Percentiles rank a stretch among this genome's conserved stretches.
Conservation (phyloP, 148 eudicot genomes). For the Heliosperma pusillum region DNA sequence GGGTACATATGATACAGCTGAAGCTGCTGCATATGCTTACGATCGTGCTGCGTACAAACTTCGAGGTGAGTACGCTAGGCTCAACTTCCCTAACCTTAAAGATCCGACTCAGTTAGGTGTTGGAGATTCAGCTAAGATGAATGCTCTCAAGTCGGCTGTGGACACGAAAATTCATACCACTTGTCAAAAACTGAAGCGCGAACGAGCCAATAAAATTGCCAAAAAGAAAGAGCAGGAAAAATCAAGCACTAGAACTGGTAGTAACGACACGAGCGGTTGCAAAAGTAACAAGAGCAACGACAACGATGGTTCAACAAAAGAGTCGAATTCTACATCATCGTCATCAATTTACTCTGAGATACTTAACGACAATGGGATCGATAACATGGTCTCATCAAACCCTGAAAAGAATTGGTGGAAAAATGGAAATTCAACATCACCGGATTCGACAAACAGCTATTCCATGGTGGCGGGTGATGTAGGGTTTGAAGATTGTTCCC, state of each 20-base stretch:
- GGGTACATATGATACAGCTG: constrained; percentile 95
- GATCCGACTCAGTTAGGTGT: constrained; percentile 51
- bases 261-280: not conserved
- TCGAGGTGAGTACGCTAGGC: constrained; percentile 77
- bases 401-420: constrained; percentile 51
- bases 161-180: constrained; percentile 82
- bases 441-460: constrained; percentile 38
- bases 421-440: constrained; percentile 35
- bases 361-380: constrained; percentile 32
- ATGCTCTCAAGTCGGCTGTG: constrained; percentile 56
- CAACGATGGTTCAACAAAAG: constrained; percentile 24
- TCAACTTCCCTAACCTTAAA: constrained; percentile 68
- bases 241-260: not conserved
- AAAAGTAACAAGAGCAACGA: constrained; percentile 10
- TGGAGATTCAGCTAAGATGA: constrained; percentile 45
- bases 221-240: constrained; percentile 34
- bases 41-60: constrained; percentile 91
- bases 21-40: constrained; percentile 93
- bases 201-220: constrained; percentile 41
- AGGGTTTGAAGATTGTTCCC: constrained; percentile 48
- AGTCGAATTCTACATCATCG: constrained; percentile 30
- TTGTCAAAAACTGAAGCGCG: constrained; percentile 55
- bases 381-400: constrained; percentile 33
- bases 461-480: constrained; percentile 25
- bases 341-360: constrained; percentile 31